These are phyloP conservation scores for Cornus controversa DNA, from an alignment of 148 eudicot genomes.

Conservation along the genomic window DNA sequence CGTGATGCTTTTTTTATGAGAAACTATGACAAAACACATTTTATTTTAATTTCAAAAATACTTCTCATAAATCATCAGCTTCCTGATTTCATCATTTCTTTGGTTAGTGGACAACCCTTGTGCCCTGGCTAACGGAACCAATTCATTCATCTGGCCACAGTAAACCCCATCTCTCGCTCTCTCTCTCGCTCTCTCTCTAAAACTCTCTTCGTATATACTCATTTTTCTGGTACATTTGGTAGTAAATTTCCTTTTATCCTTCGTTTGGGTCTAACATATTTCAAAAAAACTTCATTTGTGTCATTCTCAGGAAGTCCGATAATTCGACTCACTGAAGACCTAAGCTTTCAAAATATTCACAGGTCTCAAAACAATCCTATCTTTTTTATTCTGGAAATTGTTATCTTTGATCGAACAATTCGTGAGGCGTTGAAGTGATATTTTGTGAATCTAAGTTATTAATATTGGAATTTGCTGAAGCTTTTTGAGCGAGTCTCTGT, in stretches of 20 bases:
- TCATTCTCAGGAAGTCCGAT: neutral
- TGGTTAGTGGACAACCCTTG: neutral
- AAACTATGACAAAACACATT: no score
- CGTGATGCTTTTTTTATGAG: no score
- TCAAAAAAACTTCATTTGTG: neutral
- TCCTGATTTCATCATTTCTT: neutral
- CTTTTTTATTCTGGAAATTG: neutral
- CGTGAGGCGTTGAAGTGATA: neutral
- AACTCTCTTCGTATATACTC: neutral
- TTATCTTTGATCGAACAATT: neutral
- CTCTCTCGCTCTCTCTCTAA: neutral
- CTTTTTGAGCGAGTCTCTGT: no score
- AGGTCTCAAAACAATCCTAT: constrained; percentile 7
- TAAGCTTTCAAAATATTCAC: neutral
- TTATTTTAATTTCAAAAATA: no score
- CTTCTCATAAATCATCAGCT: neutral
- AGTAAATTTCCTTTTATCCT: neutral
- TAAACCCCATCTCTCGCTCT: neutral
- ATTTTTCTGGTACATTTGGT: neutral
- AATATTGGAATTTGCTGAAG: neutral
- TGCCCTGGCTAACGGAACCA: neutral
- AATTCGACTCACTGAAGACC: constrained; percentile 1
- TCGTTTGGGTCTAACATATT: neutral
- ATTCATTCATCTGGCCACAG: neutral
- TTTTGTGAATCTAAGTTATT: neutral